phyloP scores from a whole-genome alignment of 192 early-diverging fungal genomes.

The Podochytrium sp. region DNA sequence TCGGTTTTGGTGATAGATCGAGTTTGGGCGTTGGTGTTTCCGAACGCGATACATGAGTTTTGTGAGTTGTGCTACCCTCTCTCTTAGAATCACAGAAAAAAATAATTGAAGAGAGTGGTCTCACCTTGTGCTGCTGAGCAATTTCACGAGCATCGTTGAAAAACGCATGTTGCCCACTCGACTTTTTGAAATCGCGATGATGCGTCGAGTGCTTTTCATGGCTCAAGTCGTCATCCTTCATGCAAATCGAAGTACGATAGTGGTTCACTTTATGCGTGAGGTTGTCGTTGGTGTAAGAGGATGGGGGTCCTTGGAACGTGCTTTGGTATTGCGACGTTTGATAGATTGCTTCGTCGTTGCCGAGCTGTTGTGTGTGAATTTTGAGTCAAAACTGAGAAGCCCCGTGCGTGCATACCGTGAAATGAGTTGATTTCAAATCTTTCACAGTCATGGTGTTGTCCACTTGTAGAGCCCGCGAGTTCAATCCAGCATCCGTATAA shows the following conservation, averaged over 20 bases:
- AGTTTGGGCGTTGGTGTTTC: not conserved
- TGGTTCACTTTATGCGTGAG: not conserved
- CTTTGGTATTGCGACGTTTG: slow-evolving; percentile 20
- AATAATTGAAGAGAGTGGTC: not conserved
- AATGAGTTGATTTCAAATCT: slow-evolving; percentile 29
- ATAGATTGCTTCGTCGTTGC: slow-evolving; percentile 19
- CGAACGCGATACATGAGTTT: not conserved
- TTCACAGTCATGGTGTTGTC: slow-evolving; percentile 27
- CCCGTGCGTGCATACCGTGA: slow-evolving; percentile 1
- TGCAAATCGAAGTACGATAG: not conserved
- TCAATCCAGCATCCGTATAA: slow-evolving; percentile 2
- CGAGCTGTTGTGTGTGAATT: not conserved
- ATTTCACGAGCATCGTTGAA: not conserved
- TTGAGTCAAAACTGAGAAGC: not conserved
- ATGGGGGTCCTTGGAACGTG: not conserved
- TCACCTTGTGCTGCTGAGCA: not conserved
- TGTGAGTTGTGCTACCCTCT: not conserved
- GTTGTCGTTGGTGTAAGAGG: not conserved
- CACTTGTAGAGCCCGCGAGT: slow-evolving; percentile 15
- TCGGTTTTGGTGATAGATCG: slow-evolving; percentile 16
- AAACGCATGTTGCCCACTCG: not conserved
- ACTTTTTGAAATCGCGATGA: slow-evolving; percentile 6
- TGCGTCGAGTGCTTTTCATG: slow-evolving; percentile 5
- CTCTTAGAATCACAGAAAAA: too few relatives aligned
- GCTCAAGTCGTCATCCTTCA: slow-evolving; percentile 1